Evolutionary conservation across 1,284 basidiomycete genomes (phyloP), one percentile per base, ranked within the genome.

Genomic region (Rhodotorula glutinis): DNA sequence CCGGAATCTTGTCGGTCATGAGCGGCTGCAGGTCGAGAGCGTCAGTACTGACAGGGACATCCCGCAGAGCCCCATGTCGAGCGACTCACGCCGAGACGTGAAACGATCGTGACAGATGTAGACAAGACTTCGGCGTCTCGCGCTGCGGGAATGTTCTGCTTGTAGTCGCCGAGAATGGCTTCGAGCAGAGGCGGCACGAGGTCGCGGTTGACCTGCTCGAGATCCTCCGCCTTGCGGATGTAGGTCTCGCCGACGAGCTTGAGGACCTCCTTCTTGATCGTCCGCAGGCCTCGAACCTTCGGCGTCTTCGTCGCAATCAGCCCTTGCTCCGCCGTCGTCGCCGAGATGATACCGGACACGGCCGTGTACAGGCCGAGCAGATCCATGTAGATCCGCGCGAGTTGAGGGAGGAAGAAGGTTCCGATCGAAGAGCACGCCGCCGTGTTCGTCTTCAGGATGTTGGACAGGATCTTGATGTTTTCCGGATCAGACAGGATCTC

Each of bases 301-400:
- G 95, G 95, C 5, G 95, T 98, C 82, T 96, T 96, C 38, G 96
- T 98, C 4, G 95, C 94, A 75, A 98, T 88, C 51, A 87, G 80
- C 52, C 94, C 92, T 79, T 94, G 90, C 75, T 86, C 86, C 27
- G 87, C 88, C 47, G 98, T 89, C 25, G 91, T 92, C 77, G 93
- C 90, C 77, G 90, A 95, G 77, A 99, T 97, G 76, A 98, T 92
- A n/a, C 91, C 88, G 74, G 92, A 95, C 67, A 98, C 94, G 38
- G 93, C 95, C 79, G 93, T 94, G 83, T 99, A 99, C 66, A 99
- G 82, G 21, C 94, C 95, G 38, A 99, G 85, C 93, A 98, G 97
- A 79, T 99, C 96, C 75, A 98, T 83, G 85, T 97, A 99, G 79
- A 98, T 88, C 52, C 93, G 86, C 16, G 91, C 93, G 57, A 98